Conservation (phyloP, 2,329 filamentous ascomycete species). For the Fusarium guadeloupense region DNA sequence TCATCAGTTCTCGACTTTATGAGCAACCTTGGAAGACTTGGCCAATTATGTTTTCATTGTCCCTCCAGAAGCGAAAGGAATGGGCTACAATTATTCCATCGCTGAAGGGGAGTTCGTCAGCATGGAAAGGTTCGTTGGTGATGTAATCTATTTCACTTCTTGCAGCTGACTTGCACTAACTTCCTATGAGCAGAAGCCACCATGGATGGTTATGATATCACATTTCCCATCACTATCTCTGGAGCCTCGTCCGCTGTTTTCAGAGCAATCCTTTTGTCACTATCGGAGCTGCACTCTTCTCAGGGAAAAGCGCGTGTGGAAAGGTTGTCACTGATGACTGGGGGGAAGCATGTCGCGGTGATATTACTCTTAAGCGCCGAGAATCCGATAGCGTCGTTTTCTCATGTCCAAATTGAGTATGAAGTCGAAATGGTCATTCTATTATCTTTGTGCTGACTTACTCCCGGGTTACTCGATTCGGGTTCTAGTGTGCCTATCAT, state of each 20-base stretch:
- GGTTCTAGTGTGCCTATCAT: conserved; percentile 52
- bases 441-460: background rate
- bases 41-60: conserved; percentile 51
- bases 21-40: background rate
- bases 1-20: background rate
- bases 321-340: conserved; percentile 53
- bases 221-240: conserved; percentile 47
- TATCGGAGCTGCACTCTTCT: conserved; percentile 48
- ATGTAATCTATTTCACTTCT: background rate
- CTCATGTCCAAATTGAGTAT: conserved; percentile 55
- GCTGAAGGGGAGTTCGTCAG: conserved; percentile 30
- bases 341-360: conserved; percentile 52
- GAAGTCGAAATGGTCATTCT: conserved; percentile 27
- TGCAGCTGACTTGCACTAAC: conserved; percentile 5
- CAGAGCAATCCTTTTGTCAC: conserved; percentile 53
- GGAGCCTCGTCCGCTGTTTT: conserved; percentile 36
- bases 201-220: conserved; percentile 57
- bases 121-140: conserved; percentile 42
- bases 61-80: conserved; percentile 49
- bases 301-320: conserved; percentile 49
- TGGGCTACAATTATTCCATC: conserved; percentile 48
- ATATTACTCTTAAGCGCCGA: conserved; percentile 55
- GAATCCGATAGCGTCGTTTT: conserved; percentile 48
- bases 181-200: conserved; percentile 48
- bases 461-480: conserved; percentile 44